A percentile compares a stretch with the other conserved stretches of the same genome.
Conservation (phyloP, 257 asterid species). For the Solanum acaule region DNA sequence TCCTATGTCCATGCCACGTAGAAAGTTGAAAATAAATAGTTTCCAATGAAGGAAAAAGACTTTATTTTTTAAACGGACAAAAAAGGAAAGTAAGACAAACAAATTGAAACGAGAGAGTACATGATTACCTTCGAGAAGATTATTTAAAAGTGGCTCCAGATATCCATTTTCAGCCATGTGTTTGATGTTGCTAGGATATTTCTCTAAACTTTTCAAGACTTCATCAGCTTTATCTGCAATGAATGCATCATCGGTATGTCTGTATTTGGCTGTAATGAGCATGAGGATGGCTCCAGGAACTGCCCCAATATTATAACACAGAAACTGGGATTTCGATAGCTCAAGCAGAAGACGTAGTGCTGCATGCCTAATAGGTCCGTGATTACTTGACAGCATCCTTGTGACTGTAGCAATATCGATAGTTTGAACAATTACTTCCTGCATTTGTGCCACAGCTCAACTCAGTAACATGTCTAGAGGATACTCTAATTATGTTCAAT, state of each 20-base stretch:
- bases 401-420: slow-evolving; percentile 35
- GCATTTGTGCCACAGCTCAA: neutral
- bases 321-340: slow-evolving; percentile 38
- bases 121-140: slow-evolving; percentile 51
- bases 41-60: neutral
- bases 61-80: neutral
- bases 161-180: slow-evolving; percentile 83
- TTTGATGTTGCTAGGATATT: slow-evolving; percentile 47
- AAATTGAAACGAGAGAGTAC: neutral
- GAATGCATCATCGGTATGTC: slow-evolving; percentile 33
- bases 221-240: slow-evolving; percentile 46
- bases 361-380: slow-evolving; percentile 53
- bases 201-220: slow-evolving; percentile 64
- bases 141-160: slow-evolving; percentile 55
- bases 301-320: slow-evolving; percentile 29
- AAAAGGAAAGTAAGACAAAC: neutral
- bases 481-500: neutral
- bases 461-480: neutral
- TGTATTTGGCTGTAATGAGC: slow-evolving; percentile 55
- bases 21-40: neutral
- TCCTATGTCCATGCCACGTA: neutral
- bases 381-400: slow-evolving; percentile 57
- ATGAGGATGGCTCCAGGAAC: slow-evolving; percentile 67
- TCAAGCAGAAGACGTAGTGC: slow-evolving; percentile 41
- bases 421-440: slow-evolving; percentile 44